Evolutionary conservation across 2,329 filamentous ascomycete genomes (phyloP), one percentile per base, ranked within the genome.

Genomic region (Ascomycota sp.): DNA sequence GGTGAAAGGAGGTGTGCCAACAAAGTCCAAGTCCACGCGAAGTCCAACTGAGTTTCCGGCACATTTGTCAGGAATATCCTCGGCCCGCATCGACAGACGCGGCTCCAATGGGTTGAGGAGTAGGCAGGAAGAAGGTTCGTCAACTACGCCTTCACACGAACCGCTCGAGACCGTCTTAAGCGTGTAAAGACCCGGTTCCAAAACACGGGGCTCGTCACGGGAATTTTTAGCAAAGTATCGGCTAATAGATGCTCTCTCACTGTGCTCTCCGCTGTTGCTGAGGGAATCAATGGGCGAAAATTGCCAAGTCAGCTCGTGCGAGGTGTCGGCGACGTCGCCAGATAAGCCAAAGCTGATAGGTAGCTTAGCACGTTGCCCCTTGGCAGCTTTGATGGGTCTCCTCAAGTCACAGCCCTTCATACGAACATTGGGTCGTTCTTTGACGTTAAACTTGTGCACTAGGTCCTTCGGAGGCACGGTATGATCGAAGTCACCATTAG

Each of bases 91-190:
- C 5, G 69, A 62, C 37, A 98, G 53, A 36, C 76, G 71, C 8
- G 89, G 89, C 54, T 92, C 76, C 0, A 89, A 75, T 6, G 89
- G 89, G 42, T 95, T 98, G 42, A 91, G 65, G 35, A 98, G 60
- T 37, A 92, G 63, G 51, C 86, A 95, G n/a, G 84, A 89, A 2
- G 86, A 80, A 25, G 89, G 89, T 51, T 98, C 89, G 41, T 86
- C 66, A 5, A 98, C 73, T 44, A 95, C 84, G 31, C 89, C 89
- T 27, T 72, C 63, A 48, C 89, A 98, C 38, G 72, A 77, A 21
- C 78, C 73, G 36, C 80, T 91, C 1, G 74, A 71, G 7, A 95
- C 69, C 10, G 78, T 71, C 41, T 72, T 76, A 37, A 98, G 55
- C 1, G 77, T 86, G 55, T 98, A 98, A 24, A 93, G 66, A 32